Conservation (phyloP, 179 eudicot genomes). For the Drosera spatulata region DNA sequence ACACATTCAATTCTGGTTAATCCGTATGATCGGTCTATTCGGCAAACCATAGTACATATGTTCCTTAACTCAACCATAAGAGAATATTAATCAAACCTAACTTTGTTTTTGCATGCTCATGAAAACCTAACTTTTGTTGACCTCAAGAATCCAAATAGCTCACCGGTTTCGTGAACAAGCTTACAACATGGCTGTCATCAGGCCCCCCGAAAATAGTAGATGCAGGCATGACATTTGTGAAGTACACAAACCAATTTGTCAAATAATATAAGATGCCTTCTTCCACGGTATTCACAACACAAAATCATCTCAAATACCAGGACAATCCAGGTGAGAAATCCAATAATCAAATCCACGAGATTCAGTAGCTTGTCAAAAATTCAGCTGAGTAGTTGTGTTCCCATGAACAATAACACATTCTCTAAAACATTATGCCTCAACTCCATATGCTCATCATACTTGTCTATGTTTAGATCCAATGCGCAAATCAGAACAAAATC, state of each 20-base stretch:
- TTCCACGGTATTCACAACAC: not conserved
- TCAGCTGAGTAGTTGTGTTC: too few relatives aligned
- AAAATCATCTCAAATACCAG: not conserved
- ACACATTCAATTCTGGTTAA: too few relatives aligned
- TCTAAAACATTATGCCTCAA: too few relatives aligned
- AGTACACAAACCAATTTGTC: not conserved
- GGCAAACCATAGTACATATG: slow-evolving; percentile 10
- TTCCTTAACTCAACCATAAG: slow-evolving; percentile 1
- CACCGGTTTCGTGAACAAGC: slow-evolving; percentile 10
- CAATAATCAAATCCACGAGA: too few relatives aligned
- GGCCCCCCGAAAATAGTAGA: slow-evolving; percentile 8
- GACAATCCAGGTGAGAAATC: too few relatives aligned
- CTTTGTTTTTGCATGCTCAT: not conserved
- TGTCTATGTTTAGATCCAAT: too few relatives aligned
- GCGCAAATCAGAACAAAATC: not conserved
- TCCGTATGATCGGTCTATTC: slow-evolving; percentile 1
- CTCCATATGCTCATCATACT: too few relatives aligned
- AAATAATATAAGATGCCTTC: not conserved
- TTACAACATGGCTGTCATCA: slow-evolving; percentile 4
- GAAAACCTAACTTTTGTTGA: slow-evolving; percentile 8
- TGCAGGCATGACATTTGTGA: not conserved
- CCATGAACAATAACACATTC: too few relatives aligned
- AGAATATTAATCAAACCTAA: slow-evolving; percentile 12
- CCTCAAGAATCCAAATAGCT: slow-evolving; percentile 11
- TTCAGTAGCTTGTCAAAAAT: too few relatives aligned